Percentiles rank a stretch among this genome's conserved stretches.
phyloP scores from a whole-genome alignment of 495 filamentous ascomycete genomes.

The Bathelium albidoporum region DNA sequence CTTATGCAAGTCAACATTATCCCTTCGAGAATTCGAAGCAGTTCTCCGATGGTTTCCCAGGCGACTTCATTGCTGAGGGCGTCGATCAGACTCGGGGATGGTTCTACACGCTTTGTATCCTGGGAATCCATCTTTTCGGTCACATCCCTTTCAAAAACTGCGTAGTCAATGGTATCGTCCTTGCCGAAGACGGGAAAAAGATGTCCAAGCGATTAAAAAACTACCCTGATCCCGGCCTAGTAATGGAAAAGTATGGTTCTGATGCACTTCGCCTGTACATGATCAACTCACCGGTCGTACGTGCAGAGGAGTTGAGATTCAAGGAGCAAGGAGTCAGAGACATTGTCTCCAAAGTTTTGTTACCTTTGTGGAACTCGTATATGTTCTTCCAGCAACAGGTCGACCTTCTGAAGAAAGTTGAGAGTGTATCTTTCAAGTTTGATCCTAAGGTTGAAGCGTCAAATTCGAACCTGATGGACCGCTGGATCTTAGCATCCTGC shows the following conservation, averaged over 20 bases:
- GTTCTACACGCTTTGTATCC: constrained; percentile 90
- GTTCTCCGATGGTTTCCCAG: constrained; percentile 77
- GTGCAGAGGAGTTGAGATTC: constrained; percentile 84
- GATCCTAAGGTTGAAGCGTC: constrained; percentile 61
- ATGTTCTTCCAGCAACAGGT: constrained; percentile 97
- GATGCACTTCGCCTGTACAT: constrained; percentile 91
- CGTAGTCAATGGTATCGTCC: constrained; percentile 91
- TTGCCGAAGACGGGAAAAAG: constrained; percentile 95
- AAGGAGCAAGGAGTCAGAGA: constrained; percentile 92
- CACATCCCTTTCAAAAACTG: constrained; percentile 90
- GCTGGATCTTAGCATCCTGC: constrained; percentile 89
- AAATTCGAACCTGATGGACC: constrained; percentile 92
- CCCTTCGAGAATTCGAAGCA: constrained; percentile 72
- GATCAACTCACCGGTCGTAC: constrained; percentile 94
- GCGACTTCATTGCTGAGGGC: constrained; percentile 95
- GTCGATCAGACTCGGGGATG: constrained; percentile 91
- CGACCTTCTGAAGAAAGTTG: constrained; percentile 81
- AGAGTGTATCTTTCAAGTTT: constrained; percentile 67
- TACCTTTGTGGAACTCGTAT: constrained; percentile 96
- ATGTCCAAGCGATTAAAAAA: constrained; percentile 99
- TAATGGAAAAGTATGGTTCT: constrained; percentile 85
- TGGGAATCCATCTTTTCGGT: constrained; percentile 86
- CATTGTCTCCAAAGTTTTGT: constrained; percentile 83
- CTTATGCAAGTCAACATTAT: constrained; percentile 86
- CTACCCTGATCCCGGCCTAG: constrained; percentile 78